Evolutionary conservation across 225 moss, liverwort and hornwort species (phyloP).

Genomic region (Asterella californica): DNA sequence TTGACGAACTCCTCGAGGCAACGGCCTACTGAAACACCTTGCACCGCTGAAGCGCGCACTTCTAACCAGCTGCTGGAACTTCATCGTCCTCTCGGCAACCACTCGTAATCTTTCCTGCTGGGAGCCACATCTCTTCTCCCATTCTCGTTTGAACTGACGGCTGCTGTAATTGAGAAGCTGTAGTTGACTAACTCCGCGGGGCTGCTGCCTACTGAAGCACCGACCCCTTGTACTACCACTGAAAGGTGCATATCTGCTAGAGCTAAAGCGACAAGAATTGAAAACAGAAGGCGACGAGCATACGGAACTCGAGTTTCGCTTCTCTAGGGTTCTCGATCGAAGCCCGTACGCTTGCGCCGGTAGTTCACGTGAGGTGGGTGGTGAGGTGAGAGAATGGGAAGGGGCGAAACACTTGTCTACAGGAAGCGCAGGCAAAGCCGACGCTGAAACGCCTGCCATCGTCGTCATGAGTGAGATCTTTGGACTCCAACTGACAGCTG

Average conservation of each 20-base stretch:
- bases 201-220: not conserved
- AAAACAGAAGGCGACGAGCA: not conserved
- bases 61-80: conserved; percentile 28
- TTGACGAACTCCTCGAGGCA: conserved; percentile 16
- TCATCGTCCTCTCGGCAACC: conserved; percentile 31
- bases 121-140: conserved; percentile 44
- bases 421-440: not conserved
- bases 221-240: not conserved
- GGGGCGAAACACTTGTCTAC: not conserved
- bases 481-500: not conserved
- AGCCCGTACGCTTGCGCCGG: conserved; percentile 2
- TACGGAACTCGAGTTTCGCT: not conserved
- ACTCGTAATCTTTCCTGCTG: conserved; percentile 48
- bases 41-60: conserved; percentile 2
- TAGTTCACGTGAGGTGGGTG: not conserved
- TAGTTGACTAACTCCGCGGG: not conserved
- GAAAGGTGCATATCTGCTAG: not conserved
- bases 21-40: conserved; percentile 23
- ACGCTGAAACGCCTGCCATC: conserved; percentile 13
- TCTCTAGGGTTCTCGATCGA: conserved; percentile 14
- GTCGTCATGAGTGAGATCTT: not conserved
- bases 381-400: not conserved
- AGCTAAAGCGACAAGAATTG: not conserved
- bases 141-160: conserved; percentile 27
- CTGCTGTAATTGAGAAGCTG: not conserved